These are phyloP conservation scores for Scolecobasidium constrictum DNA, from an alignment of 2,329 filamentous ascomycete genomes.

Conservation along the genomic window DNA sequence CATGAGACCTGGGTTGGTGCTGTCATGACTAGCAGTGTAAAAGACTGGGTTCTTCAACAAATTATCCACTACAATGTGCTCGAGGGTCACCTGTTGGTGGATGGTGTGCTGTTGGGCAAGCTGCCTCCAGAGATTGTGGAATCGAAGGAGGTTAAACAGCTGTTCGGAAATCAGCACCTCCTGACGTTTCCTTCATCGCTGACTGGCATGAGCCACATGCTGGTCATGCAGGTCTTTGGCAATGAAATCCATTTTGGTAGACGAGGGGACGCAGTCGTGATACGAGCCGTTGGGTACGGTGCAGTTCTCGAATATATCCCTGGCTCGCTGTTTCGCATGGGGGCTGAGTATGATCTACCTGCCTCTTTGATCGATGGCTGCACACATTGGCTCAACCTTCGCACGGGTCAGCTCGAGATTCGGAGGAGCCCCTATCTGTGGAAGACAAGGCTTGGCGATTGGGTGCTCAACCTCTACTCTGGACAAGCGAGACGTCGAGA, in stretches of 20 bases:
- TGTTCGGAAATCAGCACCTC: slow-evolving; percentile 45
- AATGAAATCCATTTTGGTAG: slow-evolving; percentile 47
- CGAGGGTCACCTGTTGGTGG: slow-evolving; percentile 37
- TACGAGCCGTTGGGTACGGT: slow-evolving; percentile 27
- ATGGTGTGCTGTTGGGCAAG: slow-evolving; percentile 38
- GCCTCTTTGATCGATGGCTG: slow-evolving; percentile 38
- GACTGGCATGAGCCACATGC: slow-evolving; percentile 42
- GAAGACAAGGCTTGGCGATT: slow-evolving; percentile 26
- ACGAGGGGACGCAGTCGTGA: slow-evolving; percentile 27
- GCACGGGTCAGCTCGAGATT: slow-evolving; percentile 38
- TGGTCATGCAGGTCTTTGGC: slow-evolving; percentile 24
- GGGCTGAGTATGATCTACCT: slow-evolving; percentile 36
- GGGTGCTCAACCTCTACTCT: slow-evolving; percentile 25
- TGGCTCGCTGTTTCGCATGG: slow-evolving; percentile 15
- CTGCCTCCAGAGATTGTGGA: slow-evolving; percentile 42
- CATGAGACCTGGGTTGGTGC: slow-evolving; percentile 24
- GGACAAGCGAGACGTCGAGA: slow-evolving; percentile 18
- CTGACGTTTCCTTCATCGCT: slow-evolving; percentile 41
- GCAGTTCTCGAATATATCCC: slow-evolving; percentile 27
- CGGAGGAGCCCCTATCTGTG: slow-evolving; percentile 34
- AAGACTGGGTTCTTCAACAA: slow-evolving; percentile 16
- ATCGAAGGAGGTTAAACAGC: slow-evolving; percentile 29
- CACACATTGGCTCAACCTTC: slow-evolving; percentile 49
- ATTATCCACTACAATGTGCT: slow-evolving; percentile 34
- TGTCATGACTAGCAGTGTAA: slow-evolving; percentile 17